Evolutionary conservation across 1,284 basidiomycete genomes (phyloP).

Genomic region (Ustilago lituana): DNA sequence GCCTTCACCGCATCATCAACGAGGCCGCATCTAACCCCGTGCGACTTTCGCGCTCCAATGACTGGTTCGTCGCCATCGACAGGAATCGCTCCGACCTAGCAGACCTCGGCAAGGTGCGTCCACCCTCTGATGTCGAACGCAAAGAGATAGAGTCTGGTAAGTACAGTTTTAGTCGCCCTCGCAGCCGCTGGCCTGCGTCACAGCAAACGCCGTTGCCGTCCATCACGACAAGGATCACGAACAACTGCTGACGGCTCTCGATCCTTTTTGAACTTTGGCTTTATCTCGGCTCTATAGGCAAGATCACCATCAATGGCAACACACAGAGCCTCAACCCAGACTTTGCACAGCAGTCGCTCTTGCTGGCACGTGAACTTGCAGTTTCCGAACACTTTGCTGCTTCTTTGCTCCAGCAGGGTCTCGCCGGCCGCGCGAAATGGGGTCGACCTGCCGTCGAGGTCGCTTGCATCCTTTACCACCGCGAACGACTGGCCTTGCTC

Average conservation of each 20-base stretch:
- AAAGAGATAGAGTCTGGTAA: constrained; percentile 62
- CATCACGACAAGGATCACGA: too few relatives aligned
- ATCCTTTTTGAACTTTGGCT: neutral
- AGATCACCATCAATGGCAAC: constrained; percentile 58
- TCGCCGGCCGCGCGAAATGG: constrained; percentile 58
- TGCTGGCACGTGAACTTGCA: constrained; percentile 55
- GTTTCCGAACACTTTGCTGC: constrained; percentile 65
- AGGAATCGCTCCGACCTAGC: constrained; percentile 54
- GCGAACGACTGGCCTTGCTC: constrained; percentile 60
- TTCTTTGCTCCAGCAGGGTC: constrained; percentile 62
- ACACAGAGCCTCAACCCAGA: constrained; percentile 60
- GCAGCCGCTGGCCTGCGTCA: neutral
- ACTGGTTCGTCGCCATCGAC: constrained; percentile 65
- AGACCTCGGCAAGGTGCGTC: constrained; percentile 54
- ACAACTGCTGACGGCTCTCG: neutral
- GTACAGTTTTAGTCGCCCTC: too few relatives aligned
- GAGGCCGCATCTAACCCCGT: constrained; percentile 50
- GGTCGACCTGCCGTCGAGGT: constrained; percentile 59
- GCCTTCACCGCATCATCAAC: constrained; percentile 56
- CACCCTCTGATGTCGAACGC: constrained; percentile 55
- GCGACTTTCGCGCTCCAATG: constrained; percentile 45
- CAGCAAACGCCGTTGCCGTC: too few relatives aligned
- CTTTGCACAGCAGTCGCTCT: constrained; percentile 61
- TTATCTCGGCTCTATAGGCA: constrained; percentile 29
- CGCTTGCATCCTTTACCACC: constrained; percentile 62